These are phyloP conservation scores for Aurantiochytrium sp. DNA, from an alignment of 108 stramenopile species.

Conservation along the genomic window DNA sequence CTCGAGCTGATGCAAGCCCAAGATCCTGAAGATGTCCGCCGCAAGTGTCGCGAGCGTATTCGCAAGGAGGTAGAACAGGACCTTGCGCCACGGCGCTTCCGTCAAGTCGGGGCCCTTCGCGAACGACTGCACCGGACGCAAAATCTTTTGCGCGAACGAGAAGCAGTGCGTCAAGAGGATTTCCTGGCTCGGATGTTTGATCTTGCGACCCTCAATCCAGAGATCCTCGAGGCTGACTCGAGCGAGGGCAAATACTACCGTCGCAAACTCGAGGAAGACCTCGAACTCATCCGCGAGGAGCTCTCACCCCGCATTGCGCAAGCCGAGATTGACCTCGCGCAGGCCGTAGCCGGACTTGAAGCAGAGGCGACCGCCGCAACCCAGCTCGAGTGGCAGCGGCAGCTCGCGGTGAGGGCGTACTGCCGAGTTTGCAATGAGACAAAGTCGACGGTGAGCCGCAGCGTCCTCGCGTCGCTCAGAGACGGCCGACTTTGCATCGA, in stretches of 20 bases:
- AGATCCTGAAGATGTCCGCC: background rate
- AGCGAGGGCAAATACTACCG: background rate
- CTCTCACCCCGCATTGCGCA: background rate
- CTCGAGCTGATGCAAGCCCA: background rate
- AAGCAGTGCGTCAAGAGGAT: background rate
- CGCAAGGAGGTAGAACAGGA: background rate
- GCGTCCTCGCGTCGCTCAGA: background rate
- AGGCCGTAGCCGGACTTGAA: background rate
- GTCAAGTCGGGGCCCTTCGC: background rate
- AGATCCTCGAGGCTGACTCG: background rate
- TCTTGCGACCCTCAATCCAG: background rate
- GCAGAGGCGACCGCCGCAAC: background rate
- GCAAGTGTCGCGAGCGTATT: background rate
- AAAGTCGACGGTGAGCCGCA: background rate
- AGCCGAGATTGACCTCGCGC: background rate
- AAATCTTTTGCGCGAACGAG: background rate
- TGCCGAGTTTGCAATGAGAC: background rate
- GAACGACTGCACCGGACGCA: background rate
- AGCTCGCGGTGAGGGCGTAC: background rate
- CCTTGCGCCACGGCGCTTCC: too few species aligned
- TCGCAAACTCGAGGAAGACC: background rate
- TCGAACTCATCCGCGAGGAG: background rate
- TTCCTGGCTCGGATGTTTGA: background rate
- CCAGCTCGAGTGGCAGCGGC: background rate
- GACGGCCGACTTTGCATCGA: background rate